A percentile compares a stretch with the other conserved stretches of the same genome.
Conservation (phyloP, 257 asterid species). For the Salvia rosmarinus region DNA sequence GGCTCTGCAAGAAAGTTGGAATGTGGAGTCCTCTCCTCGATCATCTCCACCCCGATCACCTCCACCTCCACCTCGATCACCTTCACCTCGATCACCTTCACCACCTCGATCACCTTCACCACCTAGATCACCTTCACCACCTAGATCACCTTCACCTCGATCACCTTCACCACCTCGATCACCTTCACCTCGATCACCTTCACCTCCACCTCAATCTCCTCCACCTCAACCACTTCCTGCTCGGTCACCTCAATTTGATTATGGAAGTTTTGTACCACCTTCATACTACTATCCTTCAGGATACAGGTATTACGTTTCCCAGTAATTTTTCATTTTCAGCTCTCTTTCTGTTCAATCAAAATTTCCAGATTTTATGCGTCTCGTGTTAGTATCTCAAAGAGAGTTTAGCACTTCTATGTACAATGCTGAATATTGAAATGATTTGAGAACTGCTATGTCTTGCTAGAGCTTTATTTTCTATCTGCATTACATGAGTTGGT, state of each 20-base stretch:
- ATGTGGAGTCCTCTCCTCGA: conserved; percentile 65
- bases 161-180: conserved; percentile 42
- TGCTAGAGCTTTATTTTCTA: neutral
- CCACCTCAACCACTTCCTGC: conserved; percentile 54
- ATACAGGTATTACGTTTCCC: conserved; percentile 57
- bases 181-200: conserved; percentile 29
- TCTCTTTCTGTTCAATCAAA: conserved; percentile 12
- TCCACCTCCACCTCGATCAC: conserved; percentile 49
- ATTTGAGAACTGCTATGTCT: conserved; percentile 22
- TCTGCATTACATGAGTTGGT: conserved; percentile 1
- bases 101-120: conserved; percentile 47
- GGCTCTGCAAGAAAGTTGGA: conserved; percentile 92
- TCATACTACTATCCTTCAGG: conserved; percentile 59
- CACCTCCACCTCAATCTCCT: conserved; percentile 39
- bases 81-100: conserved; percentile 55
- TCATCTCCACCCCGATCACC: conserved; percentile 41
- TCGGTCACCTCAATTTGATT: conserved; percentile 54
- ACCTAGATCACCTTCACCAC: conserved; percentile 26
- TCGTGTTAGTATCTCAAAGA: neutral
- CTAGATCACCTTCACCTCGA: conserved; percentile 50
- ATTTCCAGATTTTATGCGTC: neutral
- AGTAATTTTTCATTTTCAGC: conserved; percentile 1
- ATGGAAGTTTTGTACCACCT: conserved; percentile 64
- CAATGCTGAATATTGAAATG: neutral
- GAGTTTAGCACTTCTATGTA: neutral